phyloP scores from a whole-genome alignment of 2,329 filamentous ascomycete species.

The Ceratocystiopsis sp. region DNA sequence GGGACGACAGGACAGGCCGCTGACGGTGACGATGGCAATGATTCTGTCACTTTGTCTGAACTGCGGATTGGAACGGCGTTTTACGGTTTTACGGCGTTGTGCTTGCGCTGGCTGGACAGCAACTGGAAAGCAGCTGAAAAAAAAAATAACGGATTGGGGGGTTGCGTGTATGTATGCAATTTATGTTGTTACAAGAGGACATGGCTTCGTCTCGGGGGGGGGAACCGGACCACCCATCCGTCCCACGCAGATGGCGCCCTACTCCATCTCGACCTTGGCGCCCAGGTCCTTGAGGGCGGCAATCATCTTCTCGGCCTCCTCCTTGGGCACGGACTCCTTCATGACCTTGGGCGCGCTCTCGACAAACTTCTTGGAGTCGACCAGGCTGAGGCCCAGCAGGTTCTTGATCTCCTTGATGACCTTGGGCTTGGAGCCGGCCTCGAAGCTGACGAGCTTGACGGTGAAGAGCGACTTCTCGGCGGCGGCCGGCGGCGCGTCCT shows the following conservation, averaged over 20 bases:
- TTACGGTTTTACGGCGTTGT: too few relatives aligned
- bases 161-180: too few relatives aligned
- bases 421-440: constrained; percentile 84
- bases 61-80: too few relatives aligned
- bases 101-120: too few relatives aligned
- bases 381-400: constrained; percentile 83
- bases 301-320: constrained; percentile 96
- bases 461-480: constrained; percentile 97
- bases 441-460: constrained; percentile 82
- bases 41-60: too few relatives aligned
- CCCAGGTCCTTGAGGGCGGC: constrained; percentile 86
- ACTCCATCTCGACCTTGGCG: constrained; percentile 83
- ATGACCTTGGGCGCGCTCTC: constrained; percentile 95
- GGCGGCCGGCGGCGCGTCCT: constrained; percentile 73
- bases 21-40: too few relatives aligned
- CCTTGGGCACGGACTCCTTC: constrained; percentile 98
- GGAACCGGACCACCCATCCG: too few relatives aligned
- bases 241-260: constrained; percentile 18
- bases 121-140: too few relatives aligned
- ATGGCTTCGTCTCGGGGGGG: too few relatives aligned
- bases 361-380: constrained; percentile 99
- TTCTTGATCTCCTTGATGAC: constrained; percentile 99
- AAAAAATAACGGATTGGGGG: too few relatives aligned
- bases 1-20: too few relatives aligned
- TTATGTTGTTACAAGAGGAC: too few relatives aligned